A percentile compares a stretch with the other conserved stretches of the same genome.
phyloP scores from a whole-genome alignment of 192 early-diverging fungal species.

The Linnemannia zychae region DNA sequence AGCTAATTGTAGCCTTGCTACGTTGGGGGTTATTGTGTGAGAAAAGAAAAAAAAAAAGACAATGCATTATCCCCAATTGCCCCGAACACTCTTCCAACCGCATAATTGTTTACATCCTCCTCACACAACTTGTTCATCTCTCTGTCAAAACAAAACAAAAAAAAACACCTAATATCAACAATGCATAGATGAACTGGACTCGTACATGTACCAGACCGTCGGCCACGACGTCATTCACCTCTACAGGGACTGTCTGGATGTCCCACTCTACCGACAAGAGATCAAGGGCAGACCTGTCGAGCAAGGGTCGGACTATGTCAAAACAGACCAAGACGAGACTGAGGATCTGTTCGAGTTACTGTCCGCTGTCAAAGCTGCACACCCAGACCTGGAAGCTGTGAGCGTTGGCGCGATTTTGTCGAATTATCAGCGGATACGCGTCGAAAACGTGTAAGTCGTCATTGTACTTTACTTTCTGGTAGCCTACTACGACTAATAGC shows the following conservation, averaged over 20 bases:
- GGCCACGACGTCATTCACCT: conserved; percentile 91
- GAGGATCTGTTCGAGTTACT: conserved; percentile 92
- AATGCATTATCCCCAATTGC: too few species aligned
- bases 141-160: neutral
- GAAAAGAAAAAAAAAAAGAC: too few species aligned
- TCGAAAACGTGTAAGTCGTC: conserved; percentile 89
- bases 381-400: conserved; percentile 89
- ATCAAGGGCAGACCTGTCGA: conserved; percentile 79
- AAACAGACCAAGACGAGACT: conserved; percentile 87
- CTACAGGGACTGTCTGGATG: conserved; percentile 85
- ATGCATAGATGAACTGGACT: conserved; percentile 95
- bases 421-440: conserved; percentile 96
- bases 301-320: conserved; percentile 75
- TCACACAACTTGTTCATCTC: neutral
- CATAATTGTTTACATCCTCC: neutral
- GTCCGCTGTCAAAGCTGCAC: conserved; percentile 70
- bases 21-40: too few species aligned
- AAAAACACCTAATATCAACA: too few species aligned
- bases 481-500: neutral
- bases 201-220: conserved; percentile 97
- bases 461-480: neutral
- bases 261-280: conserved; percentile 86
- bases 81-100: neutral
- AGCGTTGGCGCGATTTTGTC: conserved; percentile 97
- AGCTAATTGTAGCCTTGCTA: too few species aligned